Evolutionary conservation across 345 rosid species (phyloP).

Genomic region (Citrus maxima): DNA sequence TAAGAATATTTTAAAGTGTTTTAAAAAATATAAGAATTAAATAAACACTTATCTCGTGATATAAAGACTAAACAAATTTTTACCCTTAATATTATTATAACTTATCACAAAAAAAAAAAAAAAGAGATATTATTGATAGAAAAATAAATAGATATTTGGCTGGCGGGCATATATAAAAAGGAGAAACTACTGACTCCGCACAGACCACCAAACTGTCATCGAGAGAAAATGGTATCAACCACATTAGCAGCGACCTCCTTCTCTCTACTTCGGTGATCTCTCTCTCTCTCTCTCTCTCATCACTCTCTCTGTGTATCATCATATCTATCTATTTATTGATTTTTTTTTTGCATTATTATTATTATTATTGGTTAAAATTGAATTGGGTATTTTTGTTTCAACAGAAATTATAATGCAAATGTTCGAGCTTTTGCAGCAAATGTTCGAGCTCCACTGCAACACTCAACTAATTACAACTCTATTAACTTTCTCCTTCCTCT

Average conservation of each 20-base stretch:
- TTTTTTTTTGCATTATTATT: background rate
- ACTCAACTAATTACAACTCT: slow-evolving; percentile 19
- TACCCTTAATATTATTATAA: too few relatives aligned
- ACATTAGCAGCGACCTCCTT: slow-evolving; percentile 38
- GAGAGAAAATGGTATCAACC: slow-evolving; percentile 10
- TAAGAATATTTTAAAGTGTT: too few relatives aligned
- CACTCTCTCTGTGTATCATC: background rate
- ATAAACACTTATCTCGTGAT: too few relatives aligned
- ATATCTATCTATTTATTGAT: too few relatives aligned
- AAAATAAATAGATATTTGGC: too few relatives aligned
- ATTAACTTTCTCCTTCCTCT: slow-evolving; percentile 25
- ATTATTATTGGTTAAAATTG: background rate
- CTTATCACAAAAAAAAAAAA: too few relatives aligned
- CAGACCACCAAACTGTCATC: background rate
- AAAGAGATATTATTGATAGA: too few relatives aligned
- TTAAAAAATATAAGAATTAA: too few relatives aligned
- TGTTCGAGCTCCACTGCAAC: slow-evolving; percentile 20
- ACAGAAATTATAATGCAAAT: slow-evolving; percentile 43
- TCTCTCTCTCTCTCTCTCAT: background rate
- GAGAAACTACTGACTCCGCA: background rate
- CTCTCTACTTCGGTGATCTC: slow-evolving; percentile 51
- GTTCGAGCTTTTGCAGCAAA: slow-evolving; percentile 27
- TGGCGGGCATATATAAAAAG: background rate
- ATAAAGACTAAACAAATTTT: too few relatives aligned
- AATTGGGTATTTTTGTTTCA: slow-evolving; percentile 18